A percentile compares a stretch with the other conserved stretches of the same genome.
Conservation (phyloP, 192 early-diverging fungal species). For the Allomyces macrogynus region DNA sequence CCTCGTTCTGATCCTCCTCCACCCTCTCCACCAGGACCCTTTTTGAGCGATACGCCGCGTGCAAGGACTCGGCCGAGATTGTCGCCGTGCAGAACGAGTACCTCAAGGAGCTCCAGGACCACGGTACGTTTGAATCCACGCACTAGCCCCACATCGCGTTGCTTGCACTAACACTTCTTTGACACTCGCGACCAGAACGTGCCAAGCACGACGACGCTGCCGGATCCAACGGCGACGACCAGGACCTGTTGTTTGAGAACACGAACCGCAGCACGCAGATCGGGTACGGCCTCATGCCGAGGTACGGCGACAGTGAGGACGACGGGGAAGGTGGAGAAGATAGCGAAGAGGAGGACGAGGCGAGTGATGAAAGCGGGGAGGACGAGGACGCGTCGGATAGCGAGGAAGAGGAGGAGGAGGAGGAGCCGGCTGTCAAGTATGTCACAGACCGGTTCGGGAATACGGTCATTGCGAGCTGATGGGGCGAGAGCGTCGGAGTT, state of each 20-base stretch:
- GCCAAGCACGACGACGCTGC: conserved; percentile 6
- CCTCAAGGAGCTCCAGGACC: conserved; percentile 52
- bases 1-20: neutral
- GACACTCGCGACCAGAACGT: neutral
- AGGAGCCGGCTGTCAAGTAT: too few species aligned
- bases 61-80: conserved; percentile 50
- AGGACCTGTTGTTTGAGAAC: conserved; percentile 5
- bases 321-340: conserved; percentile 10
- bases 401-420: too few species aligned
- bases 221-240: conserved; percentile 1
- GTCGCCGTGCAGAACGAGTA: conserved; percentile 61
- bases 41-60: conserved; percentile 49
- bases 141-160: neutral
- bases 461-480: too few species aligned
- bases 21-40: conserved; percentile 31
- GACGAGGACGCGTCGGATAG: too few species aligned
- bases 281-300: neutral
- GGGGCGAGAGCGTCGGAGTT: too few species aligned
- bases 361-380: too few species aligned
- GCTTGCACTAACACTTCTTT: neutral
- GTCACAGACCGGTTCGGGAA: too few species aligned
- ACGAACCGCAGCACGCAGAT: conserved; percentile 6
- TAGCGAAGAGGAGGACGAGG: neutral
- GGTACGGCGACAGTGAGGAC: conserved; percentile 1
- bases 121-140: conserved; percentile 17